phyloP scores from a whole-genome alignment of 306 rosid species.

The Glycine latifolia region DNA sequence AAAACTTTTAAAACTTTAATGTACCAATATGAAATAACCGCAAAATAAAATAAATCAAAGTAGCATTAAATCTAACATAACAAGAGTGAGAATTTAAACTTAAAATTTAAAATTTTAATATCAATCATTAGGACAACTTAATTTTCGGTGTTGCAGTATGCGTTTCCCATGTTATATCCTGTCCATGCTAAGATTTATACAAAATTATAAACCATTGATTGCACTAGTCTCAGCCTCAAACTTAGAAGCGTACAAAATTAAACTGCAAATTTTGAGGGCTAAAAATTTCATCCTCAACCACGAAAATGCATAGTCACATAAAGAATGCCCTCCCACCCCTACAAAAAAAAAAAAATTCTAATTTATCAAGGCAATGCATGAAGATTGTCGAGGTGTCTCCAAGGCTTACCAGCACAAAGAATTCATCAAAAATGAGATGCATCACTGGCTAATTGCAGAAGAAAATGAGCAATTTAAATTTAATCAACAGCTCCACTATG shows the following conservation, averaged over 20 bases:
- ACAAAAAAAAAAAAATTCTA: too few species aligned
- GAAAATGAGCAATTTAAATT: slow-evolving; percentile 11
- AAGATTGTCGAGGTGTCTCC: background rate
- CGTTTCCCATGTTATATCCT: background rate
- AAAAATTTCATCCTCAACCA: slow-evolving; percentile 1
- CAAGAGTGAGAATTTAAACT: too few species aligned
- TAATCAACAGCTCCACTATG: slow-evolving; percentile 23
- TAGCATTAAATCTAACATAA: too few species aligned
- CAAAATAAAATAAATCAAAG: too few species aligned
- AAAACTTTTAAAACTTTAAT: too few species aligned
- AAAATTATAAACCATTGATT: background rate
- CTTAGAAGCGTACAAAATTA: background rate
- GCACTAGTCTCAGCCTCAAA: background rate
- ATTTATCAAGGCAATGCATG: slow-evolving; percentile 4
- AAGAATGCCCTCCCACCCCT: background rate
- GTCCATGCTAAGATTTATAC: slow-evolving; percentile 16
- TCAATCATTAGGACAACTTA: background rate
- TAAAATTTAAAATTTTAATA: too few species aligned
- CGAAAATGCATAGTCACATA: slow-evolving; percentile 23
- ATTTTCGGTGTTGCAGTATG: background rate
- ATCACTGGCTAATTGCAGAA: slow-evolving; percentile 9
- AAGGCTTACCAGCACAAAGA: slow-evolving; percentile 16
- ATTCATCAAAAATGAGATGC: background rate
- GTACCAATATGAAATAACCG: too few species aligned
- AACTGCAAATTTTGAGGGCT: slow-evolving; percentile 14